A percentile compares a stretch with the other conserved stretches of the same genome.
phyloP scores from a whole-genome alignment of 2,329 filamentous ascomycete genomes.

The Ilyonectria sp. region DNA sequence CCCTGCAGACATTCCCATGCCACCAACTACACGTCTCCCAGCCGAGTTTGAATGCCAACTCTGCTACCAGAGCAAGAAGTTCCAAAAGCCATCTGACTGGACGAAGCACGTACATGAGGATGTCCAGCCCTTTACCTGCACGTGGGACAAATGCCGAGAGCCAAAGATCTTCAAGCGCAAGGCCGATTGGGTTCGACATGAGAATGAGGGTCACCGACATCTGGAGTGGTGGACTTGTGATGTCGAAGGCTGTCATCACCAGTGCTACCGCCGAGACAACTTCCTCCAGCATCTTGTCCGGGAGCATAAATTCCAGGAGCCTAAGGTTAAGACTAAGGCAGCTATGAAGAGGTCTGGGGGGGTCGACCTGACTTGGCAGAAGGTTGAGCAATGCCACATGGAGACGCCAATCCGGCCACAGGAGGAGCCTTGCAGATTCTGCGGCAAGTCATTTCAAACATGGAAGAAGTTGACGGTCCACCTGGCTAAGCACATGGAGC shows the following conservation, averaged over 20 bases:
- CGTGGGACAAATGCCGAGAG: conserved; percentile 85
- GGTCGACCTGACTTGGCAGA: conserved; percentile 79
- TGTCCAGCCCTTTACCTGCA: conserved; percentile 93
- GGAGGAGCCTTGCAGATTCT: conserved; percentile 90
- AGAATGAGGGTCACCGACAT: conserved; percentile 91
- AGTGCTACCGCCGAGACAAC: conserved; percentile 90
- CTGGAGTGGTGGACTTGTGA: conserved; percentile 93
- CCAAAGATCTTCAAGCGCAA: conserved; percentile 96
- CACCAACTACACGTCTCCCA: conserved; percentile 82
- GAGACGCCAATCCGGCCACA: conserved; percentile 77
- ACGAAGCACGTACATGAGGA: conserved; percentile 97
- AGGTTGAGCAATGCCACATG: conserved; percentile 83
- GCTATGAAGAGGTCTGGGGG: conserved; percentile 72
- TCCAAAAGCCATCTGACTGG: conserved; percentile 95
- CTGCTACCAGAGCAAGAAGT: conserved; percentile 88
- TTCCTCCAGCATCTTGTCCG: conserved; percentile 93
- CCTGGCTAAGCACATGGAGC: conserved; percentile 94
- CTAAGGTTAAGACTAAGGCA: conserved; percentile 82
- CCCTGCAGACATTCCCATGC: conserved; percentile 84
- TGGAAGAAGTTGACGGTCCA: conserved; percentile 98
- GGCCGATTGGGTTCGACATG: conserved; percentile 95
- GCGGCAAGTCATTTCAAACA: conserved; percentile 82
- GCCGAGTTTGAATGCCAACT: conserved; percentile 92
- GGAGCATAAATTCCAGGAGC: conserved; percentile 89
- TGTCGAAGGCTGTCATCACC: conserved; percentile 84